These are phyloP conservation scores for Orobanche coerulescens DNA, from an alignment of 257 asterid species.

Conservation along the genomic window DNA sequence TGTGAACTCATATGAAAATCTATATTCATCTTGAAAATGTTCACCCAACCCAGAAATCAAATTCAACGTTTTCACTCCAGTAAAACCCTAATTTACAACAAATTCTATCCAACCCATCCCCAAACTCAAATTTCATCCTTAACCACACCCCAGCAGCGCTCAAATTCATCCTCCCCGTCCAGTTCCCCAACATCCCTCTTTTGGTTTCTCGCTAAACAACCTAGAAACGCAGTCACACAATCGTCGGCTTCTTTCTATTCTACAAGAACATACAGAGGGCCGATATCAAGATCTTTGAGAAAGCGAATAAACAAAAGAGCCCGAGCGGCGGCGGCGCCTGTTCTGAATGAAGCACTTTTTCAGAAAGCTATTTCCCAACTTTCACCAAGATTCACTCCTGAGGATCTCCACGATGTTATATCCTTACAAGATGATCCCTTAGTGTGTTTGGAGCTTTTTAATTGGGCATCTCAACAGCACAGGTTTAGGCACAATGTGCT, in stretches of 20 bases:
- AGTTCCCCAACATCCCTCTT: slow-evolving; percentile 15
- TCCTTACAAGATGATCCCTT: slow-evolving; percentile 50
- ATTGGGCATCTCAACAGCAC: slow-evolving; percentile 88
- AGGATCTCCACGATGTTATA: slow-evolving; percentile 65
- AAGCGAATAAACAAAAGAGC: slow-evolving; percentile 64
- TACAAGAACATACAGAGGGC: slow-evolving; percentile 47
- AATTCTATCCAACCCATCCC: slow-evolving; percentile 12
- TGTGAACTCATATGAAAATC: background rate
- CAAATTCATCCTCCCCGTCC: slow-evolving; percentile 20
- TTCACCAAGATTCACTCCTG: slow-evolving; percentile 70
- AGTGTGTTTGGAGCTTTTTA: slow-evolving; percentile 78
- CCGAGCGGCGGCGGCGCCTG: slow-evolving; percentile 60
- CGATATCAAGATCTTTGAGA: slow-evolving; percentile 66
- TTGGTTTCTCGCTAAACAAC: background rate
- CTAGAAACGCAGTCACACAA: slow-evolving; percentile 13
- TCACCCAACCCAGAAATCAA: slow-evolving; percentile 23
- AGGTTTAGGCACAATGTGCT: slow-evolving; percentile 61
- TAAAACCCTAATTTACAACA: background rate
- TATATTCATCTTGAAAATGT: slow-evolving; percentile 29
- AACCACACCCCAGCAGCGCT: slow-evolving; percentile 3
- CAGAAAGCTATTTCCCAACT: slow-evolving; percentile 42
- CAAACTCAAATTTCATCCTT: slow-evolving; percentile 13
- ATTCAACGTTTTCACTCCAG: slow-evolving; percentile 18
- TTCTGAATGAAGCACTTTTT: slow-evolving; percentile 47
- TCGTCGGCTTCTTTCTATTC: slow-evolving; percentile 33